Base-by-base conservation (phyloP, 306 rosid genomes). In the Senna siamea region DNA sequence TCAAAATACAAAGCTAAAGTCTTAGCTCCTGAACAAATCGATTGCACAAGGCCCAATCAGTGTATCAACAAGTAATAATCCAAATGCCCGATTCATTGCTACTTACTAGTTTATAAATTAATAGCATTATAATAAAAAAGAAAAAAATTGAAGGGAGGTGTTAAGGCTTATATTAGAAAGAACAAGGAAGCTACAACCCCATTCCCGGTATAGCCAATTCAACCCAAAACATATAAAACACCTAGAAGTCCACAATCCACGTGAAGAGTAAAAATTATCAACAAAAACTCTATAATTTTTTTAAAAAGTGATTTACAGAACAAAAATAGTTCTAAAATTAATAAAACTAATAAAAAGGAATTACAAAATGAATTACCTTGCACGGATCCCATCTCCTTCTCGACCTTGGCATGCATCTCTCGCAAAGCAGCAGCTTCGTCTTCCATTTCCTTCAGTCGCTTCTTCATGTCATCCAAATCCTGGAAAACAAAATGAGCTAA, bases 401-500 rank as follows among this genome's bases (percentile, higher is more conserved):
- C 88, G 69, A 88, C 88, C 79, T 83, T 88, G 30, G 88, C 92
- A 58, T 88, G 92, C 88, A 88, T 88, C 82, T 88, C 88, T 11
- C 88, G 72, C 43, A 88, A 84, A 43, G 92, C 92, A 64, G 80
- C 89, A 28, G 88, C 83, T 69, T 88, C 92, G 10, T 88, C 88
- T 80, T 88, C 92, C 86, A 88, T 83, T 54, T 85, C 89, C 83
- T 85, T 88, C 72, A 85, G 62, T 59, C 92, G 82, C 48, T 81
- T 85, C 82, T 88, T 85, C 89, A 85, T 88, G 78, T 83, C 89
- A 50, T 84, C 88, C 65, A 87, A 76, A 10, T 84, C 91, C 91
- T 84, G 74, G 47, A 4, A 15, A 20, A 9, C 34, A 23, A 54
- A 9, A 34, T 34, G 7, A 51, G 61, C 47, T 50, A 37, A 69